Percentiles rank a stretch among this genome's conserved stretches.
Evolutionary conservation across 371 early-diverging fungal species (phyloP).

Genomic region (Mucor piriformis): DNA sequence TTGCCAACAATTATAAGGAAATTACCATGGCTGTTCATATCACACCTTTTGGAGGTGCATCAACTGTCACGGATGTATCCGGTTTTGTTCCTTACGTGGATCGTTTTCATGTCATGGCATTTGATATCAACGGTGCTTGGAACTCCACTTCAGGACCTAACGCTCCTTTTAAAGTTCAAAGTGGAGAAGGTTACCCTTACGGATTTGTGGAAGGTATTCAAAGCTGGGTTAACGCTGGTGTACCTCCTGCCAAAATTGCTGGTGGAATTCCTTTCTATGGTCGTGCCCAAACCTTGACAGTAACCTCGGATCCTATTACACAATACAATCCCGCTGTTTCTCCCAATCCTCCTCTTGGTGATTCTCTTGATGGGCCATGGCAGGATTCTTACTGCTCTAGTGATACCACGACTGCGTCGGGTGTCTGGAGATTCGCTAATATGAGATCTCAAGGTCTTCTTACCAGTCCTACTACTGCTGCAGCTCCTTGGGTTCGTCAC

Average conservation of each 20-base stretch:
- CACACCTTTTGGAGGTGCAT: constrained; percentile 57
- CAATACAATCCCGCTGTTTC: constrained; percentile 44
- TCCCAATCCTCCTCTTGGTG: constrained; percentile 45
- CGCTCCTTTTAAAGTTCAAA: constrained; percentile 60
- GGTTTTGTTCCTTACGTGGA: constrained; percentile 65
- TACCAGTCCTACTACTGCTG: constrained; percentile 50
- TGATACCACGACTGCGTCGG: constrained; percentile 46
- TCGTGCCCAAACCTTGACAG: constrained; percentile 41
- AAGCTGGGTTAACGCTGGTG: constrained; percentile 60
- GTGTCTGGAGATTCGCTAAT: constrained; percentile 70
- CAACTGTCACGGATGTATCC: constrained; percentile 62
- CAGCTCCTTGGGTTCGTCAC: constrained; percentile 64
- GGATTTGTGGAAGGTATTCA: constrained; percentile 59
- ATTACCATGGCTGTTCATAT: constrained; percentile 74
- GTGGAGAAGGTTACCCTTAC: constrained; percentile 44
- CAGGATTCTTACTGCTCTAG: constrained; percentile 52
- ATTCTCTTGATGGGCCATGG: constrained; percentile 58
- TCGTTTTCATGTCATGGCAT: constrained; percentile 68
- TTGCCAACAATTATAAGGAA: constrained; percentile 54
- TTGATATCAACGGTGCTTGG: constrained; percentile 68
- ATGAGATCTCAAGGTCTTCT: constrained; percentile 67
- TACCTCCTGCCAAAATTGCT: constrained; percentile 61
- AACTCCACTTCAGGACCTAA: constrained; percentile 63
- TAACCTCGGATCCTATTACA: constrained; percentile 22
- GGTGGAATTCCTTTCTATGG: constrained; percentile 70